Conservation (phyloP, 805 yeast genomes). For the Metschnikowia peoriensis region DNA sequence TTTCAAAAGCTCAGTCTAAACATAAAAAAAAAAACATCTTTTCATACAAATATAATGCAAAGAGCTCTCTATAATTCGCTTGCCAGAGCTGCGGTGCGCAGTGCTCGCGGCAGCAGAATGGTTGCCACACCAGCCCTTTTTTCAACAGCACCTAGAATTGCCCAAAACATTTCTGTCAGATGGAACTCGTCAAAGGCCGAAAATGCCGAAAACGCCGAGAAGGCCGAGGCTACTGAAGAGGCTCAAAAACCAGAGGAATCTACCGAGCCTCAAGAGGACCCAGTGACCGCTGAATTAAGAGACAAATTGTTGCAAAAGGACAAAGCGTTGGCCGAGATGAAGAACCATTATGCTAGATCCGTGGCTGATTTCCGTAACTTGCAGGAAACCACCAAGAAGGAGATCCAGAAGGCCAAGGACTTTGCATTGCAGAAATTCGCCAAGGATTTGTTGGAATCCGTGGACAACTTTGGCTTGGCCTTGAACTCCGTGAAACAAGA, state of each 20-base stretch:
- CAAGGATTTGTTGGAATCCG: slow-evolving; percentile 81
- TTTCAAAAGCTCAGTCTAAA: not conserved
- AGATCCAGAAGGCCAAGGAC: slow-evolving; percentile 81
- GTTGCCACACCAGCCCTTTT: slow-evolving; percentile 7
- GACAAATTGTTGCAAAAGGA: slow-evolving; percentile 58
- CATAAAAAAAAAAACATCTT: not conserved
- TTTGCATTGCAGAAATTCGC: slow-evolving; percentile 92
- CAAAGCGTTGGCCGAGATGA: slow-evolving; percentile 75
- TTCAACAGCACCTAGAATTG: slow-evolving; percentile 5
- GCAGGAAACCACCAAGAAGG: slow-evolving; percentile 87
- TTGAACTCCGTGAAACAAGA: slow-evolving; percentile 68
- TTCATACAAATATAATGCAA: slow-evolving; percentile 9
- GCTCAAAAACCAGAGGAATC: slow-evolving; percentile 2
- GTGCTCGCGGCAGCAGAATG: slow-evolving; percentile 8
- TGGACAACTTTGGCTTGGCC: slow-evolving; percentile 89
- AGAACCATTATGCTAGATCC: slow-evolving; percentile 78
- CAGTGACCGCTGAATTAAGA: slow-evolving; percentile 40
- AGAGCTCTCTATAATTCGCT: slow-evolving; percentile 13
- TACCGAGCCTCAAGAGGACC: slow-evolving; percentile 18
- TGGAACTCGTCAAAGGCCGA: slow-evolving; percentile 14
- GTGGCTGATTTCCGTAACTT: slow-evolving; percentile 91
- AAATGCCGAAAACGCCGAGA: not conserved
- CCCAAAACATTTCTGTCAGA: slow-evolving; percentile 5
- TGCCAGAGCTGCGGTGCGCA: slow-evolving; percentile 11
- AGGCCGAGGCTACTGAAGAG: not conserved